Base-by-base conservation (phyloP, 192 early-diverging fungal genomes). In the Backusella westeae region DNA sequence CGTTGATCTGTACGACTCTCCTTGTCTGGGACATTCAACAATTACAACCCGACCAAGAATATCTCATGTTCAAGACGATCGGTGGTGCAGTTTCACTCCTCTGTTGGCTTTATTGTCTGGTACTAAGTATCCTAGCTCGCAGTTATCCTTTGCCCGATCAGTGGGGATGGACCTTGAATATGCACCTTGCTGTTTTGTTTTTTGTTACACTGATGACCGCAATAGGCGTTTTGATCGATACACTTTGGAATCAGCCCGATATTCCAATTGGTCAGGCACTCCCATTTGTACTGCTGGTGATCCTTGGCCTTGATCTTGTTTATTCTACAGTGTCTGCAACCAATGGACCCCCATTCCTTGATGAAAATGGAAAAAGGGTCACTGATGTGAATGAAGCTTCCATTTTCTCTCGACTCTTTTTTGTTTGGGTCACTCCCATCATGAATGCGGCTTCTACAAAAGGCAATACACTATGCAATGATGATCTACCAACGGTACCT, bases 401-500 rank as follows among this genome's bases (percentile, higher is more conserved):
- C 17, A 75, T 84, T 26, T 34, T 80, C 29, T 74, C 74, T 6
- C 75, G 69, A 69, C 59, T 85, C 8, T 80, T 78, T 69, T 85
- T 82, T 34, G 53, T 67, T 0, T 87, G 82, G 82, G 74, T 83
- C 67, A 74, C 79, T 15, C 21, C 53, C 1, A 7, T 85, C 7
- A 79, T 85, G 68, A 74, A 71, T 26, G 23, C 77, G 4, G 81
- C 74, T n/a, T 56, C 73, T 1, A 73, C 66, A 15, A 81, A 85
- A 72, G 82, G 80, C 7, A 34, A 29, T 5, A 23, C 23, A 12
- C 69, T 87, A 34, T 72, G 75, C 19, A 49, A 68, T 14, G 41
- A 74, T 1, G 86, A 87, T 69, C 26, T 86, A n/a, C 81, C 83
- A 1, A 80, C 73, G 32, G 26, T 85, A 14, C 49, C 79, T 14